Base-by-base conservation (phyloP, 768 basidiomycete genomes). In the Pholiota molesta region DNA sequence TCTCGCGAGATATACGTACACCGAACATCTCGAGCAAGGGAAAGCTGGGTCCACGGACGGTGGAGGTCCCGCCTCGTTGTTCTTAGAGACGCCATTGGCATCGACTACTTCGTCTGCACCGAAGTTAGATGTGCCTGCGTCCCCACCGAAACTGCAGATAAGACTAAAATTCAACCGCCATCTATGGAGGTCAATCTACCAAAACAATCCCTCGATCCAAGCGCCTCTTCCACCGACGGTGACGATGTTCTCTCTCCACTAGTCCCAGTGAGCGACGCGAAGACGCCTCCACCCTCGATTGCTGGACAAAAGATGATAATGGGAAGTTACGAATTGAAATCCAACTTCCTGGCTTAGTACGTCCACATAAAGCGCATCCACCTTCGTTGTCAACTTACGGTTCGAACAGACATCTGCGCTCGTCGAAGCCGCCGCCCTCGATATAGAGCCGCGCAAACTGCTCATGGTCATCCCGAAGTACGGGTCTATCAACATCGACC, bases 11-110 rank as follows among this genome's bases (percentile, higher is more conserved):
- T 51, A 85, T 94, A 61, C 82, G 82, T 23, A 89, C 83, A 0
- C 92, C 92, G 4, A 94, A 94, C 72, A 91, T 94, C 58, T 73
- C 82, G 3, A 86, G 86, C 56, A 94, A 94, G 72, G 92, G 92
- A 19, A 83, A 80, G 66, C 82, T 88, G 1, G 67, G 70, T 21
- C 80, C 86, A 13, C 85, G 91, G 31, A 82, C 80, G 7, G 86
- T 86, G 1, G 70, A 78, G 44, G 78, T 93, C 88, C 89, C 3
- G 67, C 77, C 1, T 23, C 52, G 10, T 47, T 60, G 28, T 45
- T 66, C 44, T 54, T 68, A 26, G 59, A 60, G 68, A 42, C 62
- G 26, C 58, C 60, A 14, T 60, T 64, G 29, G 62, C 54, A 14
- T 59, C 62, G 37, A 37, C 63, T 23, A 5, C 62, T 17, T n/a